A percentile compares a stretch with the other conserved stretches of the same genome.
phyloP scores from a whole-genome alignment of 331 rosid genomes.

The Malus hybrid region DNA sequence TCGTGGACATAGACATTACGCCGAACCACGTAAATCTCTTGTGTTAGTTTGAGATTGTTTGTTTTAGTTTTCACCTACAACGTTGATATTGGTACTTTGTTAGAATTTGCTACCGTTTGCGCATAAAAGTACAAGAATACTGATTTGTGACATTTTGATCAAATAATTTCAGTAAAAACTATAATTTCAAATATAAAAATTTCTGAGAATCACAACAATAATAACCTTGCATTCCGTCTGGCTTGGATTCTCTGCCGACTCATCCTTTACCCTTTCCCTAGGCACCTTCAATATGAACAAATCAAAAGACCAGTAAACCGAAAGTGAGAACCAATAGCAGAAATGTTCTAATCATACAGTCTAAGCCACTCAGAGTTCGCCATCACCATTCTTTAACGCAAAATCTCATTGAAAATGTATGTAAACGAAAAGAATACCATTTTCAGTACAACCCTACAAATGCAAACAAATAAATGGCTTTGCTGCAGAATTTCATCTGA shows the following conservation, averaged over 20 bases:
- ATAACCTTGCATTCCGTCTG: constrained; percentile 88
- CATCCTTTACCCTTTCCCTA: constrained; percentile 55
- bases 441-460: neutral
- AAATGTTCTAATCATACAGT: neutral
- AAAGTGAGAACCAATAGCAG: constrained; percentile 5
- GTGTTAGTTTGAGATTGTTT: no score
- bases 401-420: neutral
- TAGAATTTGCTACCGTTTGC: no score
- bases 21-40: no score
- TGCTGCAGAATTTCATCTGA: neutral
- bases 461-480: neutral
- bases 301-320: constrained; percentile 11
- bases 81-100: no score
- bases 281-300: constrained; percentile 36
- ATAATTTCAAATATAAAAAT: constrained; percentile 6
- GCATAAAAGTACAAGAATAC: no score
- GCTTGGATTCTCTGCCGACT: constrained; percentile 41
- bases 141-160: neutral
- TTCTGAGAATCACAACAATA: constrained; percentile 9
- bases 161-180: neutral
- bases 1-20: no score
- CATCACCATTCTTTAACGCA: neutral
- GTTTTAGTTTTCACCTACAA: no score
- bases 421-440: neutral
- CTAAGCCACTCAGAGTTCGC: neutral